Conservation (phyloP, 108 stramenopile species). For the Parmales sp. region DNA sequence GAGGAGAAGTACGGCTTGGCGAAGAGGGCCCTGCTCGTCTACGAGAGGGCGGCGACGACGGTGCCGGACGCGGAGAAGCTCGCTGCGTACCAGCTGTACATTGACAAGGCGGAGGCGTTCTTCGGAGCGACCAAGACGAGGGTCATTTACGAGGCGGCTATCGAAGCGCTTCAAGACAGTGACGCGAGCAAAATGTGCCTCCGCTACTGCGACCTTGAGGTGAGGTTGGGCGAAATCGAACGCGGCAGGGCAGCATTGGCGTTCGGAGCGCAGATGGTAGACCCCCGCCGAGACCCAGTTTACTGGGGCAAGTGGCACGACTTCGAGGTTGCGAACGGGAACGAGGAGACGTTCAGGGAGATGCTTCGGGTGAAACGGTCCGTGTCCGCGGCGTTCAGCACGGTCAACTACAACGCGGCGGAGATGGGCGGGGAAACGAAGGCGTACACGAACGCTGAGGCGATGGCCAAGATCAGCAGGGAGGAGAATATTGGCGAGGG, state of each 20-base stretch:
- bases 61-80: constrained; percentile 71
- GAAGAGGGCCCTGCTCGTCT: constrained; percentile 77
- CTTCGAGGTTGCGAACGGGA: constrained; percentile 92
- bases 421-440: constrained; percentile 48
- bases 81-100: constrained; percentile 75
- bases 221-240: constrained; percentile 81
- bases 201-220: constrained; percentile 86
- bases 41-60: constrained; percentile 70
- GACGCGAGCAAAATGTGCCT: constrained; percentile 72
- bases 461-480: constrained; percentile 65
- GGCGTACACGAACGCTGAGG: constrained; percentile 63
- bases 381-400: constrained; percentile 80
- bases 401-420: constrained; percentile 83
- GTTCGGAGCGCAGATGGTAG: constrained; percentile 91
- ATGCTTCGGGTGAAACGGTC: constrained; percentile 88
- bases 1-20: constrained; percentile 90
- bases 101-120: constrained; percentile 76
- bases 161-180: constrained; percentile 66
- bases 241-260: constrained; percentile 77
- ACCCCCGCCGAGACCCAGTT: constrained; percentile 69
- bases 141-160: constrained; percentile 82
- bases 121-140: constrained; percentile 80
- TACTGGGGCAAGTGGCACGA: constrained; percentile 95
- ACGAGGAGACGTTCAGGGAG: constrained; percentile 95
- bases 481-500: constrained; percentile 57